These are phyloP conservation scores for Psilocybe subaeruginosa DNA, from an alignment of 768 basidiomycete species.

Conservation along the genomic window DNA sequence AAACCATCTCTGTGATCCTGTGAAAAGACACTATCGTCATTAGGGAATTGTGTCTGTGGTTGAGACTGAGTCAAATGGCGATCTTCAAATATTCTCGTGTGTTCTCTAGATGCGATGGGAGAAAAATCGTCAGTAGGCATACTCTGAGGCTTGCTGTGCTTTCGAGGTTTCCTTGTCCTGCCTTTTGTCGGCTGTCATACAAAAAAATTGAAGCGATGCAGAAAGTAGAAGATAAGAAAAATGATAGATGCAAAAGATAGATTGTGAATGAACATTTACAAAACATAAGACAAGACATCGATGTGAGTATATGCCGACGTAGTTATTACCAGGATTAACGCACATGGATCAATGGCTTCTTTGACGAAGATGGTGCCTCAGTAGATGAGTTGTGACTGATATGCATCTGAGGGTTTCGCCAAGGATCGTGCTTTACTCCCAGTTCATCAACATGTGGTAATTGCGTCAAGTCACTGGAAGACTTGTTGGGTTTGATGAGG, in stretches of 20 bases:
- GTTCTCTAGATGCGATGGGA: not conserved
- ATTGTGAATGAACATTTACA: slow-evolving; percentile 28
- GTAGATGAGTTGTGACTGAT: slow-evolving; percentile 26
- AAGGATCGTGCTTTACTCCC: slow-evolving; percentile 39
- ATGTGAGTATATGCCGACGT: slow-evolving; percentile 51
- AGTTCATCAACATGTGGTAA: slow-evolving; percentile 49
- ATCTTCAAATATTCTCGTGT: not conserved
- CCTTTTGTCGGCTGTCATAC: slow-evolving; percentile 71
- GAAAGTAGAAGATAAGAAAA: slow-evolving; percentile 21
- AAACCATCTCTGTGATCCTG: not conserved
- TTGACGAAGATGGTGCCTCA: slow-evolving; percentile 47
- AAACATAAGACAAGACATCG: slow-evolving; percentile 28
- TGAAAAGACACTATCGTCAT: not conserved
- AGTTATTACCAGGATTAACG: slow-evolving; percentile 74
- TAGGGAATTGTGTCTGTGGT: not conserved
- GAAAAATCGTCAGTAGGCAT: not conserved
- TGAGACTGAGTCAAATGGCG: not conserved
- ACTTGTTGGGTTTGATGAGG: slow-evolving; percentile 57
- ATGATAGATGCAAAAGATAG: slow-evolving; percentile 28
- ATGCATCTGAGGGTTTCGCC: slow-evolving; percentile 17
- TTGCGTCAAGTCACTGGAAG: slow-evolving; percentile 51
- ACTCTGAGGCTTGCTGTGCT: slow-evolving; percentile 20
- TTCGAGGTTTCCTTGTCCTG: slow-evolving; percentile 70
- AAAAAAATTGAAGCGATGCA: slow-evolving; percentile 16
- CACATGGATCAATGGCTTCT: slow-evolving; percentile 83